phyloP scores from a whole-genome alignment of 2,329 filamentous ascomycete species.

The Epichloe hybrida region DNA sequence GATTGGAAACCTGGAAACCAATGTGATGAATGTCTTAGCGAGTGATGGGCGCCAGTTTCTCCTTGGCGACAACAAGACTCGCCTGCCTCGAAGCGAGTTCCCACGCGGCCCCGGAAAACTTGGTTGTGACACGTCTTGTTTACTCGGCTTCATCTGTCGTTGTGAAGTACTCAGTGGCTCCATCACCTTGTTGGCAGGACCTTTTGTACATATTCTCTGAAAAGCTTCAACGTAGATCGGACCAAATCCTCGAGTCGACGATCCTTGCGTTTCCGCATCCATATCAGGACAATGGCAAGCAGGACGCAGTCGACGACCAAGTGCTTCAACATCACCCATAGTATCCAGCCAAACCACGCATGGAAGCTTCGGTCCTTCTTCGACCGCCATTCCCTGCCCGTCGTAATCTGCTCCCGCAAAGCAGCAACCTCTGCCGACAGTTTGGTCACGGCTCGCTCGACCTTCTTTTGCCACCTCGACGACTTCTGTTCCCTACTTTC shows the following conservation, averaged over 20 bases:
- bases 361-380: slow-evolving; percentile 50
- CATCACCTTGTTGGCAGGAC: slow-evolving; percentile 41
- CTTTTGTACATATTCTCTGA: slow-evolving; percentile 45
- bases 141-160: neutral
- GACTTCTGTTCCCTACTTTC: slow-evolving; percentile 25
- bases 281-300: slow-evolving; percentile 52
- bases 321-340: slow-evolving; percentile 61
- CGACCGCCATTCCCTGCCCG: slow-evolving; percentile 56
- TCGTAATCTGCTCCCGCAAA: slow-evolving; percentile 77
- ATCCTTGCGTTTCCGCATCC: slow-evolving; percentile 60
- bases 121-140: neutral
- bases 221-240: slow-evolving; percentile 44
- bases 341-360: slow-evolving; percentile 56
- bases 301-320: slow-evolving; percentile 57
- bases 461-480: slow-evolving; percentile 61
- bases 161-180: neutral
- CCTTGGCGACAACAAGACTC: too few species aligned
- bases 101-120: too few species aligned
- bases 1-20: too few species aligned
- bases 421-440: slow-evolving; percentile 89
- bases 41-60: too few species aligned
- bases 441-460: slow-evolving; percentile 76
- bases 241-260: slow-evolving; percentile 61
- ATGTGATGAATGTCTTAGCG: too few species aligned
- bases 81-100: neutral